Evolutionary conservation across 768 basidiomycete genomes (phyloP).

Genomic region (Trichaptum fuscoviolaceum): DNA sequence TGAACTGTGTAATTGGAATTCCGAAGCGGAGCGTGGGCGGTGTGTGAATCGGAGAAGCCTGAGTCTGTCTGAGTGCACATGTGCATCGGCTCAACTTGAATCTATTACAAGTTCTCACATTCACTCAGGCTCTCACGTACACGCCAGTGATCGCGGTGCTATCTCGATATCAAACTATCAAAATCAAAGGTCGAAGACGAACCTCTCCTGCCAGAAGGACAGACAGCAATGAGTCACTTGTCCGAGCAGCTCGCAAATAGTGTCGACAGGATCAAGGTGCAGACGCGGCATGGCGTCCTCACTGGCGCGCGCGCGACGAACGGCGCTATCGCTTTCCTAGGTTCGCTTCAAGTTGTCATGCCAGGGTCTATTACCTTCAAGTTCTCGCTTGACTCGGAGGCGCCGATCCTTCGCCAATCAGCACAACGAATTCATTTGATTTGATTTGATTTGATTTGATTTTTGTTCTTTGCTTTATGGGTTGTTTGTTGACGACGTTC

Average conservation of each 20-base stretch:
- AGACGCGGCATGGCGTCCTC: conserved; percentile 52
- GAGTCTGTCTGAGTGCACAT: too few relatives aligned
- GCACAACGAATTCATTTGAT: not conserved
- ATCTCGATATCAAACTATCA: too few relatives aligned
- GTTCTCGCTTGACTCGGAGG: too few relatives aligned
- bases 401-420: not conserved
- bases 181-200: too few relatives aligned
- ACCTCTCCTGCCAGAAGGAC: not conserved
- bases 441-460: not conserved
- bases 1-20: not conserved
- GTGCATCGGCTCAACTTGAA: too few relatives aligned
- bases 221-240: conserved; percentile 6
- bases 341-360: too few relatives aligned
- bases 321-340: conserved; percentile 60
- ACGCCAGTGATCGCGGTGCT: too few relatives aligned
- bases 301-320: conserved; percentile 56
- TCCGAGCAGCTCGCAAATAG: conserved; percentile 27
- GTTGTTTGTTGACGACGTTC: too few relatives aligned
- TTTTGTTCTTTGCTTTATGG: not conserved
- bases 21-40: not conserved
- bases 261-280: conserved; percentile 31
- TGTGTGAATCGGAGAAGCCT: not conserved
- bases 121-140: too few relatives aligned
- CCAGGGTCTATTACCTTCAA: too few relatives aligned
- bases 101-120: too few relatives aligned